Conservation (phyloP, 768 basidiomycete species). For the Serendipita indica region DNA sequence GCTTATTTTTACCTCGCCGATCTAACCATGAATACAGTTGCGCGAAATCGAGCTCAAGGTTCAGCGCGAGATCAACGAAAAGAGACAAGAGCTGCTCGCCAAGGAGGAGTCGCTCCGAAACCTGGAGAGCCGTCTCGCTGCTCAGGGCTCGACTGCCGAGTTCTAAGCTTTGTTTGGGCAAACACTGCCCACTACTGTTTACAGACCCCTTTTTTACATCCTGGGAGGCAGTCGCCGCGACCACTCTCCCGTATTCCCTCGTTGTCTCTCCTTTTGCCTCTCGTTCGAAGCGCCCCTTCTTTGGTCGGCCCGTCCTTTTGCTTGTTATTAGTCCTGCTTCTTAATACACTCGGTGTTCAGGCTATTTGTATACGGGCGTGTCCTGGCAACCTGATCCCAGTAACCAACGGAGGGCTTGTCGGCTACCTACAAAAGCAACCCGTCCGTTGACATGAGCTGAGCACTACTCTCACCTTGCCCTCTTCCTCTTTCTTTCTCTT, state of each 20-base stretch:
- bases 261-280: slow-evolving; percentile 1
- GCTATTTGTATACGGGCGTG: no score
- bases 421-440: not conserved
- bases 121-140: slow-evolving; percentile 78
- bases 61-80: slow-evolving; percentile 94
- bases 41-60: slow-evolving; percentile 98
- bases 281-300: not conserved
- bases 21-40: slow-evolving; percentile 33
- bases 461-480: not conserved
- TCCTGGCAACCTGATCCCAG: not conserved
- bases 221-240: not conserved
- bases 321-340: not conserved
- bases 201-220: not conserved
- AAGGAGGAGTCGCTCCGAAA: slow-evolving; percentile 93
- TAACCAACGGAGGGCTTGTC: not conserved
- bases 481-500: not conserved
- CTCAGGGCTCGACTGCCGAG: slow-evolving; percentile 70
- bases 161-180: slow-evolving; percentile 31
- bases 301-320: not conserved
- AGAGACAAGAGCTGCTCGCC: slow-evolving; percentile 88
- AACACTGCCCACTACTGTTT: not conserved
- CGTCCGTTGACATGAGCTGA: not conserved
- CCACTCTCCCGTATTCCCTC: not conserved
- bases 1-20: not conserved
- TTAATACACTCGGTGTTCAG: slow-evolving; percentile 1